These are phyloP conservation scores for Gentiana dahurica DNA, from an alignment of 257 asterid genomes.

Conservation along the genomic window DNA sequence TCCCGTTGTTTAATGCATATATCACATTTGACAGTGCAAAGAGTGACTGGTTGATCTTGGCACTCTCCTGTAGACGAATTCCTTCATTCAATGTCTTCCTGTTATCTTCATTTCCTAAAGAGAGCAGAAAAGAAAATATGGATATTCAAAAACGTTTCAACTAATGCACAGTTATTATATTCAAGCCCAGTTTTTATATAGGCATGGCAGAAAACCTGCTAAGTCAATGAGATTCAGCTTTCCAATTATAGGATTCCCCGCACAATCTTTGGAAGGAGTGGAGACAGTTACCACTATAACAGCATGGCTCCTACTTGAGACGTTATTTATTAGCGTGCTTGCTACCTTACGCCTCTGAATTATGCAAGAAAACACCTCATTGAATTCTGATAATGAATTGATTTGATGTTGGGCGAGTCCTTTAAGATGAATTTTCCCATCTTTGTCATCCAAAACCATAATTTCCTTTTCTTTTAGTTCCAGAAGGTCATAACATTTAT, in stretches of 20 bases:
- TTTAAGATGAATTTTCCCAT: conserved; percentile 63
- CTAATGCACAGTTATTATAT: not conserved
- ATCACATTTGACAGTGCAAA: conserved; percentile 86
- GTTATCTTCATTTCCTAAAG: conserved; percentile 82
- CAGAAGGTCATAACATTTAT: conserved; percentile 69
- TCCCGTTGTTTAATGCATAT: conserved; percentile 58
- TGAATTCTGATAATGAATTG: conserved; percentile 36
- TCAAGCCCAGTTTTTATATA: not conserved
- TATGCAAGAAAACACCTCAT: conserved; percentile 51
- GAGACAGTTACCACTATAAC: conserved; percentile 48
- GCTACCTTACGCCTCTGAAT: conserved; percentile 74
- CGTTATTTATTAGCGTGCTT: conserved; percentile 59
- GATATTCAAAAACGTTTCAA: not conserved
- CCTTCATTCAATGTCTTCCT: conserved; percentile 72
- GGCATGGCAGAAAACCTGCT: conserved; percentile 50
- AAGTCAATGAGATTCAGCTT: conserved; percentile 88
- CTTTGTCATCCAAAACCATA: conserved; percentile 51
- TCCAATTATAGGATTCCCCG: conserved; percentile 31
- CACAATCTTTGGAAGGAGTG: conserved; percentile 27
- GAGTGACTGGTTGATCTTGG: conserved; percentile 87
- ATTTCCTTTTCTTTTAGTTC: conserved; percentile 67
- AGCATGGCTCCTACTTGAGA: conserved; percentile 89
- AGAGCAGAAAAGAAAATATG: not conserved
- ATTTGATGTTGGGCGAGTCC: conserved; percentile 63
- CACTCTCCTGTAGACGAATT: conserved; percentile 82